phyloP scores from a whole-genome alignment of 1,284 basidiomycete species.

The Pterulicium gracile region DNA sequence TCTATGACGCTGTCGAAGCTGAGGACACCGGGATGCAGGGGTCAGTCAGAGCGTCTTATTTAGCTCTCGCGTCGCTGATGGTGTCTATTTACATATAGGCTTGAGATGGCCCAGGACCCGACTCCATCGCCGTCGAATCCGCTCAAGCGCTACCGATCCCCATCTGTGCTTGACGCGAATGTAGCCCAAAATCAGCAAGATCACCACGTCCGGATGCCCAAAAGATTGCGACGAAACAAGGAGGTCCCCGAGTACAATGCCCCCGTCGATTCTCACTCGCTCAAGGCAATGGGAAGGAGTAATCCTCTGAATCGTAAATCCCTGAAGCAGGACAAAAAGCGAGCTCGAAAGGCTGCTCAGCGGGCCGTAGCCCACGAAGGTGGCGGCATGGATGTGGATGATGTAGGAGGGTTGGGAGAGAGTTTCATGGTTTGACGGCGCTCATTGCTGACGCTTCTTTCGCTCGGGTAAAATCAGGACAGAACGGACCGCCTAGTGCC shows the following conservation, averaged over 20 bases:
- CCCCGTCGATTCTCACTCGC: constrained; percentile 28
- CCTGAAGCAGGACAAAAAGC: constrained; percentile 53
- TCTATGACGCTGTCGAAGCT: constrained; percentile 12
- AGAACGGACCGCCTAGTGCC: too few relatives aligned
- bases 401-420: constrained; percentile 14
- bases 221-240: constrained; percentile 44
- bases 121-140: background rate
- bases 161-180: constrained; percentile 3
- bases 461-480: too few relatives aligned
- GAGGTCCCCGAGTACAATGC: constrained; percentile 39
- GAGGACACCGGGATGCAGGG: constrained; percentile 35
- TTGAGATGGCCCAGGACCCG: constrained; percentile 1
- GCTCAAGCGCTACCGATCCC: constrained; percentile 6
- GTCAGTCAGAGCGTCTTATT: constrained; percentile 13
- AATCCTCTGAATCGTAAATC: constrained; percentile 47
- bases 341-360: constrained; percentile 32
- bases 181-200: constrained; percentile 6
- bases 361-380: constrained; percentile 13
- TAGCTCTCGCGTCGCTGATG: background rate
- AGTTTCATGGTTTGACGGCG: constrained; percentile 18
- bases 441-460: too few relatives aligned
- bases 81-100: background rate
- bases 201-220: constrained; percentile 31
- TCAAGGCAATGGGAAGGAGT: constrained; percentile 30
- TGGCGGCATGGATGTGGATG: constrained; percentile 26